Evolutionary conservation across 192 early-diverging fungal species (phyloP).

Genomic region (Coemansia sp.): DNA sequence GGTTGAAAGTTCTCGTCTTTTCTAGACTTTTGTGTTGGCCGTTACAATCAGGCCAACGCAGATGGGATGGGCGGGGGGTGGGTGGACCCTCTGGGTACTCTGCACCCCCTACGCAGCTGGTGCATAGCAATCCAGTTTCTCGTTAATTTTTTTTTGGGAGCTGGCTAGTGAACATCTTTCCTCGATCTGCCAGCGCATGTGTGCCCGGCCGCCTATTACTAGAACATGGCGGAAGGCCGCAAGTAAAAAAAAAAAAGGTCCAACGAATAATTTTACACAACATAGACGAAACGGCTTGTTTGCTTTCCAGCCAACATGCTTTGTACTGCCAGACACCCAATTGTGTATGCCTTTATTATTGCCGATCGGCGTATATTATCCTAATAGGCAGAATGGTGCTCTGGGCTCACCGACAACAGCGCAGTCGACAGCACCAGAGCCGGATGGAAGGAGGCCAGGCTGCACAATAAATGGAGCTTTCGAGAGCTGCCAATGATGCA

Average conservation of each 20-base stretch:
- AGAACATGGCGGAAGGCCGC: neutral
- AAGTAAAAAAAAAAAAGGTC: neutral
- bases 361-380: slow-evolving; percentile 6
- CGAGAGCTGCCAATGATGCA: neutral
- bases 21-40: slow-evolving; percentile 7
- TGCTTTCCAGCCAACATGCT: neutral
- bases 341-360: neutral
- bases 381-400: neutral
- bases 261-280: neutral
- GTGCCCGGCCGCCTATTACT: neutral
- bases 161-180: neutral
- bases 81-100: neutral
- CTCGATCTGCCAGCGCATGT: slow-evolving; percentile 9
- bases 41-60: slow-evolving; percentile 7
- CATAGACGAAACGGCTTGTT: neutral
- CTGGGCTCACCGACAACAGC: neutral
- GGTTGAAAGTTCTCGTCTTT: neutral
- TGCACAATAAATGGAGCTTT: neutral
- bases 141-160: slow-evolving; percentile 8
- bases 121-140: neutral
- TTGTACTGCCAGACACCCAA: neutral
- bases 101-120: neutral
- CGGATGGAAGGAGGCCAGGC: neutral
- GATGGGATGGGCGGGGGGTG: slow-evolving; percentile 9
- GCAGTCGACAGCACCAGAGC: neutral